Evolutionary conservation across 108 stramenopile species (phyloP).

Genomic region (Skeletonema menzelii): DNA sequence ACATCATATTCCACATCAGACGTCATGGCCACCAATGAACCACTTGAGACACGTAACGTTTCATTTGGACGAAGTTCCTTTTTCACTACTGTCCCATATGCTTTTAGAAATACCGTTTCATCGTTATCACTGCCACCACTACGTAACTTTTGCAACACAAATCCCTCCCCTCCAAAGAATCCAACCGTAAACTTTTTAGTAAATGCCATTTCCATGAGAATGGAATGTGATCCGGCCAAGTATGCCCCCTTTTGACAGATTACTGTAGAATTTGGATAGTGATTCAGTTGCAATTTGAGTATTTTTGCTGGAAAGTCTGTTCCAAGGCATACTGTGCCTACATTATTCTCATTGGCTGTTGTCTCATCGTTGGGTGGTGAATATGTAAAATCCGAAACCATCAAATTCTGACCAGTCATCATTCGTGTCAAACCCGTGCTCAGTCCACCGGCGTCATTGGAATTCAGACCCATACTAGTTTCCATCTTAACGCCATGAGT

Average conservation of each 20-base stretch:
- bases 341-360: slow-evolving; percentile 14
- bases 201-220: slow-evolving; percentile 88
- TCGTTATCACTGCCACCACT: neutral
- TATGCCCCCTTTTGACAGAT: slow-evolving; percentile 93
- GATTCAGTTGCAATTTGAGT: slow-evolving; percentile 69
- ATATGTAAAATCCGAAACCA: slow-evolving; percentile 88
- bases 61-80: slow-evolving; percentile 74
- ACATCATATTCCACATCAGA: slow-evolving; percentile 82
- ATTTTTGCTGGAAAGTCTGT: slow-evolving; percentile 93
- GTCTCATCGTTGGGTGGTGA: slow-evolving; percentile 3
- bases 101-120: slow-evolving; percentile 90
- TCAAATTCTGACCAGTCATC: slow-evolving; percentile 92
- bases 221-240: slow-evolving; percentile 75
- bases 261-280: slow-evolving; percentile 75
- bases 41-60: slow-evolving; percentile 79
- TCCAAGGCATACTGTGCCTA: slow-evolving; percentile 82
- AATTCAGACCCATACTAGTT: slow-evolving; percentile 71
- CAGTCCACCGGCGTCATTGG: slow-evolving; percentile 43
- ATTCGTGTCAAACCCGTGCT: slow-evolving; percentile 67
- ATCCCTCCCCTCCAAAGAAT: slow-evolving; percentile 95
- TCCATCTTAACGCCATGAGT: slow-evolving; percentile 88
- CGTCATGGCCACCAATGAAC: slow-evolving; percentile 86
- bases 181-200: slow-evolving; percentile 77
- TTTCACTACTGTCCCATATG: slow-evolving; percentile 85
- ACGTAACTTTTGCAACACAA: slow-evolving; percentile 86